Evolutionary conservation across 257 asterid species (phyloP).

Genomic region (Solanum arcanum): DNA sequence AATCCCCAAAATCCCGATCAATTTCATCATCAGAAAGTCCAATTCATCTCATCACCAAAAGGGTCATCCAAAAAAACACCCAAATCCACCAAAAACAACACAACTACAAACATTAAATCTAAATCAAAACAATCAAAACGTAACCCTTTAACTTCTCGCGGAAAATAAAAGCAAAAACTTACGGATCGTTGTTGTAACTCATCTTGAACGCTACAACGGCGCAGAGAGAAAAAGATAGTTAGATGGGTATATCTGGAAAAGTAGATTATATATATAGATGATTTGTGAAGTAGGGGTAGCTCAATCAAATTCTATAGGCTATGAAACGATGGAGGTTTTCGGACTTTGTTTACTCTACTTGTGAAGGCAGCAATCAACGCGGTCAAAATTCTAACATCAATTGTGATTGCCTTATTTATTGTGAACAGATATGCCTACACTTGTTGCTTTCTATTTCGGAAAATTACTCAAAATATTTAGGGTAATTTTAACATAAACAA

Average conservation of each 20-base stretch:
- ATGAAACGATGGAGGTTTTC: not conserved
- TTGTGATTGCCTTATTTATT: not conserved
- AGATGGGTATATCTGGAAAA: not conserved
- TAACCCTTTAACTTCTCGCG: conserved; percentile 3
- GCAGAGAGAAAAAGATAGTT: not conserved
- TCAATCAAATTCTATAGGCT: not conserved
- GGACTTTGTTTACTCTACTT: not conserved
- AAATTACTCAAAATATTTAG: not conserved
- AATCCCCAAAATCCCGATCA: not conserved
- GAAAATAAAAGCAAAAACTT: conserved; percentile 9
- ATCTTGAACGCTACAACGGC: conserved; percentile 7
- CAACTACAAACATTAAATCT: not conserved
- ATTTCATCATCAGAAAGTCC: not conserved
- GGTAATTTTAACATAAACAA: not conserved
- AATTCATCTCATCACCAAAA: not conserved
- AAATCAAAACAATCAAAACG: not conserved
- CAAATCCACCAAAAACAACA: not conserved
- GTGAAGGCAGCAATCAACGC: not conserved
- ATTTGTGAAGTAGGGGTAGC: not conserved
- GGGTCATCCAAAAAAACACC: not conserved
- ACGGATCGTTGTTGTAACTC: conserved; percentile 66
- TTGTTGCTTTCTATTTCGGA: not conserved
- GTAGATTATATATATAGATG: not conserved
- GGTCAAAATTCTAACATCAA: not conserved
- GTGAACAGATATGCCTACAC: not conserved